Percentiles rank a stretch among this genome's conserved stretches.
phyloP scores from a whole-genome alignment of 345 rosid genomes.

The Stellera chamaejasme region DNA sequence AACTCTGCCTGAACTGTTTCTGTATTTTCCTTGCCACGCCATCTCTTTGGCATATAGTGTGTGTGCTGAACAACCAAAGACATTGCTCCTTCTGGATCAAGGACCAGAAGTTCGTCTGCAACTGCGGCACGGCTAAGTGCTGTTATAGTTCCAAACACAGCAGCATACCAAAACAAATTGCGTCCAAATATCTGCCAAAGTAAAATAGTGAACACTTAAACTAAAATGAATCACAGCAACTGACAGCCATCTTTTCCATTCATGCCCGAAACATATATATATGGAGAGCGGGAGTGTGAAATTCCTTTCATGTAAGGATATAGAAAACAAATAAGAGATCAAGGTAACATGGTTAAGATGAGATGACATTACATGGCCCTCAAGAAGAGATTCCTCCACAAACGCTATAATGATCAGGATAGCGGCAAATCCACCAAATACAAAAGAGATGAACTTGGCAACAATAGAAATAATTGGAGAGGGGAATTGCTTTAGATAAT shows the following conservation, averaged over 20 bases:
- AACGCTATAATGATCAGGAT: slow-evolving; percentile 90
- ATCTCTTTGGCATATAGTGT: slow-evolving; percentile 95
- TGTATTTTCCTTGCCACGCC: slow-evolving; percentile 88
- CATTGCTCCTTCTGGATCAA: slow-evolving; percentile 89
- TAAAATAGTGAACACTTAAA: slow-evolving; percentile 3
- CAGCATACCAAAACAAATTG: slow-evolving; percentile 96
- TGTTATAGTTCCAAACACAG: slow-evolving; percentile 95
- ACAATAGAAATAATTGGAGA: slow-evolving; percentile 81
- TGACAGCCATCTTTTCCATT: not conserved
- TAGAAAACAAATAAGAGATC: not conserved
- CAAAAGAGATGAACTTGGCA: slow-evolving; percentile 92
- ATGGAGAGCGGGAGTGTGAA: not conserved
- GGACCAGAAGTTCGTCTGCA: slow-evolving; percentile 78
- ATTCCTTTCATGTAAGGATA: not conserved
- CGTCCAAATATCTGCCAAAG: slow-evolving; percentile 90
- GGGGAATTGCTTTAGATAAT: slow-evolving; percentile 86
- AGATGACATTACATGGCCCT: slow-evolving; percentile 76
- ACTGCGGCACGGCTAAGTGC: slow-evolving; percentile 95
- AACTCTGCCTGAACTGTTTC: slow-evolving; percentile 72
- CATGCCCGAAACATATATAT: not conserved
- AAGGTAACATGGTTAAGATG: slow-evolving; percentile 1
- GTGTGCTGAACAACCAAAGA: slow-evolving; percentile 84
- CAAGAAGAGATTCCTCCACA: slow-evolving; percentile 95
- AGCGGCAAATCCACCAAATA: slow-evolving; percentile 98
- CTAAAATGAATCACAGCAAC: slow-evolving; percentile 1